Evolutionary conservation across 768 basidiomycete species (phyloP).

Genomic region (Lactarius hengduanensis): DNA sequence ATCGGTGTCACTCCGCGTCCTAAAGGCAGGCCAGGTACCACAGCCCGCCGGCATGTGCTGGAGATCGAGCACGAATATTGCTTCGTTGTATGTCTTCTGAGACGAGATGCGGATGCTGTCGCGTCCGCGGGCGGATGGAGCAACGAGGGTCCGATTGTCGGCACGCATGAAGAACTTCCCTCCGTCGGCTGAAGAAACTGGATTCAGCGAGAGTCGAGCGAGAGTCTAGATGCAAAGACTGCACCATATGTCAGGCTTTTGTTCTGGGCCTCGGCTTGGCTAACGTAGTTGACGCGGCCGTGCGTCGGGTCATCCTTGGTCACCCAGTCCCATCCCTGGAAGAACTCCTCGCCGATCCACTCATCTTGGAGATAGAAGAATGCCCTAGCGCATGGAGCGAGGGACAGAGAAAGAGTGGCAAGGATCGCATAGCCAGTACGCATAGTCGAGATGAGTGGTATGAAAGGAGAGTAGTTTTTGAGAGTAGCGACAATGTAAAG

Average conservation of each 20-base stretch:
- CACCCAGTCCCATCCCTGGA: slow-evolving; percentile 48
- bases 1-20: slow-evolving; percentile 48
- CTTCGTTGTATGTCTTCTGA: slow-evolving; percentile 43
- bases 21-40: slow-evolving; percentile 62
- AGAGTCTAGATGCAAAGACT: slow-evolving; percentile 13
- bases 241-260: slow-evolving; percentile 49
- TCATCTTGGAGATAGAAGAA: slow-evolving; percentile 18
- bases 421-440: slow-evolving; percentile 35
- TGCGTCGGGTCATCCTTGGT: slow-evolving; percentile 57
- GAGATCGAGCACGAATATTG: slow-evolving; percentile 50
- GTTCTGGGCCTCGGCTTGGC: slow-evolving; percentile 41
- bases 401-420: slow-evolving; percentile 11
- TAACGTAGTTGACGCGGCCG: slow-evolving; percentile 59
- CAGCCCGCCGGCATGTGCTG: slow-evolving; percentile 60
- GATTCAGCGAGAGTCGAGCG: background rate
- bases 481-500: slow-evolving; percentile 32
- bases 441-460: slow-evolving; percentile 32
- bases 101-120: slow-evolving; percentile 57
- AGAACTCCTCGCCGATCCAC: slow-evolving; percentile 44
- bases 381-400: slow-evolving; percentile 13
- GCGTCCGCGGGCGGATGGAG: slow-evolving; percentile 46
- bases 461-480: slow-evolving; percentile 27
- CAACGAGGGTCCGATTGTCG: slow-evolving; percentile 43
- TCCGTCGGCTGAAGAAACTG: slow-evolving; percentile 35
- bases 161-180: slow-evolving; percentile 57